phyloP scores from a whole-genome alignment of 2,329 filamentous ascomycete genomes.

The Aspergillus felis region DNA sequence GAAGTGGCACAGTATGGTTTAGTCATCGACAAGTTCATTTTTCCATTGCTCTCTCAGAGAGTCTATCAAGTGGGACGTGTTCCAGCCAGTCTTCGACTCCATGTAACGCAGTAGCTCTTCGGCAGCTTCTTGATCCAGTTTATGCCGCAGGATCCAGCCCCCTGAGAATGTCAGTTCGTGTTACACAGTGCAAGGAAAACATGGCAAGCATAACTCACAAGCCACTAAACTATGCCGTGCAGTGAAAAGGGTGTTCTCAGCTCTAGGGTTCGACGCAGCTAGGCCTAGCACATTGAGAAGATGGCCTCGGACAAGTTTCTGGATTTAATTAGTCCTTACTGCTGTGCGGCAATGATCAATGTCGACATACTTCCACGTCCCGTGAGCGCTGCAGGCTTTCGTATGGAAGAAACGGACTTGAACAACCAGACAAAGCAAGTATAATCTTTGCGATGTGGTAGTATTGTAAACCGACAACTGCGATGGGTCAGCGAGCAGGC shows the following conservation, averaged over 20 bases:
- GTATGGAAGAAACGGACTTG: conserved; percentile 11
- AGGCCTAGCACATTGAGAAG: conserved; percentile 22
- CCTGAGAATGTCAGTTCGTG: conserved; percentile 8
- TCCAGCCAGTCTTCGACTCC: conserved; percentile 24
- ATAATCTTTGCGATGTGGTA: conserved; percentile 33
- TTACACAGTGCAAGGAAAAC: background rate
- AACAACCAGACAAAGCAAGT: conserved; percentile 15
- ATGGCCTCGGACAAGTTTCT: conserved; percentile 21
- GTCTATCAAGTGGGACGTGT: conserved; percentile 20
- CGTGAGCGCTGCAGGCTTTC: conserved; percentile 19
- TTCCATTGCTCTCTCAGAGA: conserved; percentile 21
- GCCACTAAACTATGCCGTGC: conserved; percentile 24
- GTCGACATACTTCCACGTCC: conserved; percentile 15
- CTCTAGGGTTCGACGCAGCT: conserved; percentile 22
- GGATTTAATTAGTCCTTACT: background rate
- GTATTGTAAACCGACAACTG: conserved; percentile 35
- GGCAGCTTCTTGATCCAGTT: conserved; percentile 21
- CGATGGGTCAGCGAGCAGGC: background rate
- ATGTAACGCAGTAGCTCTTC: conserved; percentile 19
- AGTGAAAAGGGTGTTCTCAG: conserved; percentile 25
- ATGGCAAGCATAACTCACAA: conserved; percentile 12
- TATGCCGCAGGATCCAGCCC: conserved; percentile 24
- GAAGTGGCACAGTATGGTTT: no score
- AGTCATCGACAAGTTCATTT: conserved; percentile 6
- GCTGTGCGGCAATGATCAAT: background rate